These are phyloP conservation scores for Heterobasidion irregulare DNA, from an alignment of 1,284 basidiomycete species.

Conservation along the genomic window DNA sequence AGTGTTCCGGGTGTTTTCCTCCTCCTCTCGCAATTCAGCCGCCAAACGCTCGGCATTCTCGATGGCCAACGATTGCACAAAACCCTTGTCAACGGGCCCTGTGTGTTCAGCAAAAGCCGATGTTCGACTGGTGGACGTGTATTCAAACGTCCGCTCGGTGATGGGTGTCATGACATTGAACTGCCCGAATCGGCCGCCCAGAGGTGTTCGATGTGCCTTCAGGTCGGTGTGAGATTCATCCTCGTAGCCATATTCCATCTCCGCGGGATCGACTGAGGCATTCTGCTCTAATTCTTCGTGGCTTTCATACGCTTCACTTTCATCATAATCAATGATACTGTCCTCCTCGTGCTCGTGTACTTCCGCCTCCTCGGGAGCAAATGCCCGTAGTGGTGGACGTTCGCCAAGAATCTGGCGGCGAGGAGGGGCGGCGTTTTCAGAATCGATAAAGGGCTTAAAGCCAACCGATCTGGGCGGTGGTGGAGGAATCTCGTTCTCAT, in stretches of 20 bases:
- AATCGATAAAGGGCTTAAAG: constrained; percentile 38
- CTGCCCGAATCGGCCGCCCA: constrained; percentile 66
- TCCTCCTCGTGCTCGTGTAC: constrained; percentile 13
- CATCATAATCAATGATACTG: constrained; percentile 9
- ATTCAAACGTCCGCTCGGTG: constrained; percentile 87
- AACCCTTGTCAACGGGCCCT: constrained; percentile 9
- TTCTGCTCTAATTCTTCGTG: constrained; percentile 9
- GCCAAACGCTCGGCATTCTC: constrained; percentile 45
- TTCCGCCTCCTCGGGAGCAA: constrained; percentile 10
- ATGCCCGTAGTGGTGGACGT: constrained; percentile 18
- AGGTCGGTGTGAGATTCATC: constrained; percentile 30
- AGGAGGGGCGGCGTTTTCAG: constrained; percentile 5
- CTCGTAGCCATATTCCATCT: constrained; percentile 8
- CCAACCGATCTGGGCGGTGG: constrained; percentile 9
- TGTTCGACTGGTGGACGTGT: constrained; percentile 55
- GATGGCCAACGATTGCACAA: constrained; percentile 37
- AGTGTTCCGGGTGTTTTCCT: constrained; percentile 3
- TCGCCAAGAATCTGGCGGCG: constrained; percentile 13
- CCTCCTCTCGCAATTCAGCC: constrained; percentile 30
- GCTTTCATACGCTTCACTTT: constrained; percentile 11
- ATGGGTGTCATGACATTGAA: constrained; percentile 94
- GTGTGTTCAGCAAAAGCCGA: constrained; percentile 27
- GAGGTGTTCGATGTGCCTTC: constrained; percentile 38
- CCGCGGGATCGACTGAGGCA: not conserved
- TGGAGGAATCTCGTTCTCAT: constrained; percentile 14